Evolutionary conservation across 495 filamentous ascomycete genomes (phyloP), one percentile per base, ranked within the genome.

Genomic region (Chaetomium fimeti): DNA sequence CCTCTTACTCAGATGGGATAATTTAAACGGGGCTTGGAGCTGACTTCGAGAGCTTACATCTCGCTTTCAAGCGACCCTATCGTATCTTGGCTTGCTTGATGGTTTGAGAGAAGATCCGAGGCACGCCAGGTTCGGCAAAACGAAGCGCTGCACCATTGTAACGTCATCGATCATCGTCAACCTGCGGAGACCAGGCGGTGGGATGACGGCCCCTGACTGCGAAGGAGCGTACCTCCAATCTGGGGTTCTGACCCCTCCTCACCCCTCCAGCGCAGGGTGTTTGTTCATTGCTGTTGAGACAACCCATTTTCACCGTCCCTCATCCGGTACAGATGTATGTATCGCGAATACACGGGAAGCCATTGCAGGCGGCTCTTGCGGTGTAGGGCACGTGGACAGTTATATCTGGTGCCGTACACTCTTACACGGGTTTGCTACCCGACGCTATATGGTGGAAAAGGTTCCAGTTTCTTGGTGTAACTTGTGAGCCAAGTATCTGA

Each of bases 401-500:
- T 32, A 2, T 28, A 16, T 56, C 18, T 16, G 2, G 25, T 25
- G 29, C 11, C 11, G 6, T 20, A 25, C 47, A 25, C 47, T 6
- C 13, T 56, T 20, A 22, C 16, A 7, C 38, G 56, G 56, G 56
- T 47, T n/a, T 15, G 13, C 15, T 59, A 59, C 56, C 56, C 56
- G 56, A 27, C 24, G 36, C 53, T 36, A 56, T 16, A 28, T 36
- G 18, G 28, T 16, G 27, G 18, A 28, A 9, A 40, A 11, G 5
- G 28, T 36, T 11, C 53, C 18, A 32, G 5, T 49, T 49, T 24
- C 40, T 29, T 25, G 32, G 5, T 29, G 38, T 45, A 12, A 18
- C 49, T 29, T 43, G 68, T 69, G 64, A 32, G 29, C 29, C 3
- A 62, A 53, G 47, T 42, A 55, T 48, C 56, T 66, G 69, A 69